Evolutionary conservation across 768 basidiomycete genomes (phyloP), one percentile per base, ranked within the genome.

Genomic region (Cystobasidium ongulense): DNA sequence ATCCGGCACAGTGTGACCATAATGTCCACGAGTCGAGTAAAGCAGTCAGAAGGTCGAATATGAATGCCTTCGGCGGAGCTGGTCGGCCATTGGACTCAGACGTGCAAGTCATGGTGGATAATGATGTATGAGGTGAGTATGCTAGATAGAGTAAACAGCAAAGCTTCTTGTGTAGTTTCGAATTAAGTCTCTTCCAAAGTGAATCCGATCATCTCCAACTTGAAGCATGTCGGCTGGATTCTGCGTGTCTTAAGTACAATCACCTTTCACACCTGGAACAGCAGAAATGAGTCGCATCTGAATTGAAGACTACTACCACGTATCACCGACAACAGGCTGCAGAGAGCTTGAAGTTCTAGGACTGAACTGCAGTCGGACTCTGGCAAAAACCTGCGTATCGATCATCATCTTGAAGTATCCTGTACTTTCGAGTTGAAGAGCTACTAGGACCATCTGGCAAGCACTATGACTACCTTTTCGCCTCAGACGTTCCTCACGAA

Each of bases 401-500:
- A 50, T 50, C 46, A 50, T 21, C 21, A 11, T 50, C 46, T 3
- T 7, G 15, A 50, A n/a, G n/a, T n/a, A n/a, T n/a, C n/a, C n/a
- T n/a, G n/a, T n/a, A 21, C 46, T 39, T 39, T 17, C 17, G 39
- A 17, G 8, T 7, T 7, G 39, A 39, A 7, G 39, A 39, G 39
- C 17, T 17, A 7, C 17, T 39, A 39, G 39, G 17, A 7, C 7
- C 39, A 39, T 17, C 39, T 50, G 21, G n/a, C 4, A n/a, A 50
- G 46, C 46, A 41, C 33, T 35, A 64, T 64, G 41, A 53, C 31
- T 43, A 29, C 59, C 31, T 78, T 78, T 68, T 74, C 73, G 36
- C 72, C 77, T 15, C 63, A 73, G 1, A 76, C 54, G 29, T 78
- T 75, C 66, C 78, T 78, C 7, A 68, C 66, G 1, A 75, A 74